These are phyloP conservation scores for Dictyostelium brefeldianum DNA, from an alignment of 78 protist species.

Conservation along the genomic window DNA sequence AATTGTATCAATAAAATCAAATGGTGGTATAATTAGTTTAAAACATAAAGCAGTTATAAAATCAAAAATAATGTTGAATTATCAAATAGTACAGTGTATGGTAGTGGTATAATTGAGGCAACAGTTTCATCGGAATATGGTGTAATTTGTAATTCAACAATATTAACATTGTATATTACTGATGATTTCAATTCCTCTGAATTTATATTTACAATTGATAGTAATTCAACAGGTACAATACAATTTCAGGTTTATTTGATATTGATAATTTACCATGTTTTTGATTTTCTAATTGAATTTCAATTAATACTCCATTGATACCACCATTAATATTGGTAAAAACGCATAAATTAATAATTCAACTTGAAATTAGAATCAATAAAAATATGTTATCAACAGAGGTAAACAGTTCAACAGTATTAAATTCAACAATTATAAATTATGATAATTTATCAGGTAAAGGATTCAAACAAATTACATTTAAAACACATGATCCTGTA, in stretches of 20 bases:
- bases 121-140: background rate
- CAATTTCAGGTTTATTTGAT: too few species aligned
- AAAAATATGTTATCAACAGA: background rate
- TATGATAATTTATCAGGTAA: background rate
- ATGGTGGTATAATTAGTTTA: background rate
- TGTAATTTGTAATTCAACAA: background rate
- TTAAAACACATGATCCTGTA: background rate
- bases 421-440: background rate
- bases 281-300: too few species aligned
- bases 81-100: background rate
- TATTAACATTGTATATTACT: background rate
- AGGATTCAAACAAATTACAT: background rate
- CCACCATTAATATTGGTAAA: background rate
- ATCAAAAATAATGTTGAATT: background rate
- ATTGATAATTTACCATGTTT: too few species aligned
- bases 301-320: too few species aligned
- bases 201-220: background rate
- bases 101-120: background rate
- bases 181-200: background rate
- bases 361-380: background rate
- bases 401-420: background rate
- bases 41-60: background rate
- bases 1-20: background rate
- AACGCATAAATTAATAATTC: background rate
- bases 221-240: too few species aligned